Evolutionary conservation across 2,329 filamentous ascomycete genomes (phyloP), one percentile per base, ranked within the genome.

Genomic region (Blastomyces gilchristii): DNA sequence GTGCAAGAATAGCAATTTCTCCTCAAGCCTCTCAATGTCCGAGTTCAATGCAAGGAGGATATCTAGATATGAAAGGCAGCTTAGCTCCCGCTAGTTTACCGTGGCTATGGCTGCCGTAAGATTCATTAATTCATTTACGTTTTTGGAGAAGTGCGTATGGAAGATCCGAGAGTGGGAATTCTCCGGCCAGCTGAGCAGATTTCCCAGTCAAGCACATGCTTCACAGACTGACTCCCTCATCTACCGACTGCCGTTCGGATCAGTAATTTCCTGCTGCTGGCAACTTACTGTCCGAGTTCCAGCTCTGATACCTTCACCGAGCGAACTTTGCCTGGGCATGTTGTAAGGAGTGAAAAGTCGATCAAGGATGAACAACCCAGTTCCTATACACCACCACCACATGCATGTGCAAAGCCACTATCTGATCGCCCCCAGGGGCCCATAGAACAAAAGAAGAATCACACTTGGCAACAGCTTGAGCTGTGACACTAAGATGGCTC

Each of bases 101-200:
- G 56, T 58, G 56, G 39, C 39, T 58, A 58, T 58, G 56, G n/a
- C 56, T 58, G 56, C 39, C 1, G 22, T 58, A 45, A 58, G 25
- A 45, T 43, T 28, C 28, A 28, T 53, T 53, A 2, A 18, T 43
- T 25, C 18, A 8, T 39, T 37, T 45, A 22, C 1, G 43, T 45
- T 31, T 37, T 34, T 14, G 25, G 14, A 54, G 6, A 12, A 12
- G 5, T 37, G 56, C 9, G 34, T 37, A 37, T 37, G 34, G 31
- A 43, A 6, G 14, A 5, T 2, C 16, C 34, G 34, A 18, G 7
- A 16, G 3, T 45, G 37, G 34, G 56, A 58, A 43, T 14, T 28
- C n/a, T 58, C 37, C 16, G 56, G 31, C 31, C 31, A 34, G 22
- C 28, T 37, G 12, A 47, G 54, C 54, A 57, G 54, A 57, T 57